These are phyloP conservation scores for Penicillium pancosmium DNA, from an alignment of 495 filamentous ascomycete species.

Conservation along the genomic window DNA sequence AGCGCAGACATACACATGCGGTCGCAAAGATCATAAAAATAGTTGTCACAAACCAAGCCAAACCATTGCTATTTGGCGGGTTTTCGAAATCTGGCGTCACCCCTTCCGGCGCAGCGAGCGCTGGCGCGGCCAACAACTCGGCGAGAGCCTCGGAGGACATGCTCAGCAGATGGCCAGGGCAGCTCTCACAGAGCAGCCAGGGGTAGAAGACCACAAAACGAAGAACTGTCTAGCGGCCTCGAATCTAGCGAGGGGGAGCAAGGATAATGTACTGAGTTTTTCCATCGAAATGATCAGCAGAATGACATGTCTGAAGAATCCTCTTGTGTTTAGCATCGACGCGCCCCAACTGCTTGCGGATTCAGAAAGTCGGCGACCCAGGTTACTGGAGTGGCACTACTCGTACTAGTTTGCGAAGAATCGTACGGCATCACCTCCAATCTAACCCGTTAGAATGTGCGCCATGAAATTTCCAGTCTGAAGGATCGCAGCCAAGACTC, in stretches of 20 bases:
- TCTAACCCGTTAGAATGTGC: neutral
- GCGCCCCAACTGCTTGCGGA: neutral
- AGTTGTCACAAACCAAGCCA: slow-evolving; percentile 28
- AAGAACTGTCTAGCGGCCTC: neutral
- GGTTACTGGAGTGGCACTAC: neutral
- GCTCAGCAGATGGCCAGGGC: neutral
- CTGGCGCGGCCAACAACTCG: slow-evolving; percentile 16
- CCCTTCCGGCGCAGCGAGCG: slow-evolving; percentile 21
- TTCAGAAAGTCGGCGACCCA: neutral
- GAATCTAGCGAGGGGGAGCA: neutral
- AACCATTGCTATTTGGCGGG: slow-evolving; percentile 31
- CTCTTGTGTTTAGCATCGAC: neutral
- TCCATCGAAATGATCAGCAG: neutral
- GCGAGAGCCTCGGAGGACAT: slow-evolving; percentile 18
- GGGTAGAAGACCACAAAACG: neutral
- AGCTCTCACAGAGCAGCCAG: neutral
- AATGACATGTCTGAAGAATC: neutral
- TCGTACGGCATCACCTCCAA: too few species aligned
- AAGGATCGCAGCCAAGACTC: neutral
- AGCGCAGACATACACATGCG: slow-evolving; percentile 18
- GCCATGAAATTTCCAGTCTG: neutral
- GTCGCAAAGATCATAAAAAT: slow-evolving; percentile 22
- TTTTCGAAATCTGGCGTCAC: slow-evolving; percentile 32
- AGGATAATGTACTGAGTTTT: neutral
- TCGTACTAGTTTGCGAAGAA: neutral